A percentile compares a stretch with the other conserved stretches of the same genome.
phyloP scores from a whole-genome alignment of 257 asterid species.

The Scutellaria barbata region DNA sequence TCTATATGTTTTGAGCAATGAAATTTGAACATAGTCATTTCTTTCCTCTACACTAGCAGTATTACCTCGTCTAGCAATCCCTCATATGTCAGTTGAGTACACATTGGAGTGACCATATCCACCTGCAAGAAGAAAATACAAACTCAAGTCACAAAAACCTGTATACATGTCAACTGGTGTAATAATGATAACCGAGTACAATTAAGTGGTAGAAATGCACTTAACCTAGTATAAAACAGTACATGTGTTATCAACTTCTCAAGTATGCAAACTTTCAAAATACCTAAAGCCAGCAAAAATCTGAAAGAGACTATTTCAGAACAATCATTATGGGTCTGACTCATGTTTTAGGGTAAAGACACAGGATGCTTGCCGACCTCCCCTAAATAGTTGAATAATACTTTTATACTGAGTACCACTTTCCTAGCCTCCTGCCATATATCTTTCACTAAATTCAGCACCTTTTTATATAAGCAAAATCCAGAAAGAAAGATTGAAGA shows the following conservation, averaged over 20 bases:
- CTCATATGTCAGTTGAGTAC: slow-evolving; percentile 89
- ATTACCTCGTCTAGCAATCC: slow-evolving; percentile 96
- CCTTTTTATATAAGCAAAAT: not conserved
- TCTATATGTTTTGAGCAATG: not conserved
- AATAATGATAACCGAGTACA: slow-evolving; percentile 16
- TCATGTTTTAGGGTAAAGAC: not conserved
- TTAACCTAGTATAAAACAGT: slow-evolving; percentile 17
- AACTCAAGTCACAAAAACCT: slow-evolving; percentile 21
- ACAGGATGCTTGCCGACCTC: not conserved
- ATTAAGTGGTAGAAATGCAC: slow-evolving; percentile 21
- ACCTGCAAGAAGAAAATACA: slow-evolving; percentile 63
- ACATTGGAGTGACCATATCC: slow-evolving; percentile 99
- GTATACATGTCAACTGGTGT: not conserved
- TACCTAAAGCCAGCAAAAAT: not conserved
- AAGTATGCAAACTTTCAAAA: slow-evolving; percentile 18
- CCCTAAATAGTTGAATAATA: not conserved
- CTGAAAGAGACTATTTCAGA: slow-evolving; percentile 6
- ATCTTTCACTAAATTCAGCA: slow-evolving; percentile 19
- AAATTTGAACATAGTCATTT: not conserved
- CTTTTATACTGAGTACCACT: not conserved
- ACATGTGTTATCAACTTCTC: slow-evolving; percentile 11
- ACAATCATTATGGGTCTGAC: slow-evolving; percentile 1
- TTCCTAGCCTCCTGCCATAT: not conserved
- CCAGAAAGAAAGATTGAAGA: not conserved
- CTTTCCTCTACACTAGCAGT: not conserved